These are phyloP conservation scores for Wickerhamiella dianesei DNA, from an alignment of 805 yeast species.

Conservation along the genomic window DNA sequence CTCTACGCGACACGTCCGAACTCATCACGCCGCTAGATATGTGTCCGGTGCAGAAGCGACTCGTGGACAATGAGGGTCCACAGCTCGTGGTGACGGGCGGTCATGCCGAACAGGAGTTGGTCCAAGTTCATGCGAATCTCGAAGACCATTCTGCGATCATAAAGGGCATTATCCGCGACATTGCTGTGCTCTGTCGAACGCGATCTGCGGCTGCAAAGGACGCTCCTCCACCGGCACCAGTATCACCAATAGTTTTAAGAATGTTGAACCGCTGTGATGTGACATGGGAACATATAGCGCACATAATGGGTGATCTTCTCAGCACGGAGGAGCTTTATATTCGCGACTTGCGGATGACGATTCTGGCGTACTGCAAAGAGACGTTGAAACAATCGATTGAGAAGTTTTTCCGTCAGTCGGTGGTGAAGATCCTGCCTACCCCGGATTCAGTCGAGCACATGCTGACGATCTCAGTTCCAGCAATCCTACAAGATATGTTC, in stretches of 20 bases:
- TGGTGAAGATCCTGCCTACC: slow-evolving; percentile 4
- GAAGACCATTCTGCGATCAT: not conserved
- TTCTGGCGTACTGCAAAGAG: not conserved
- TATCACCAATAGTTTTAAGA: not conserved
- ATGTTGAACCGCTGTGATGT: not conserved
- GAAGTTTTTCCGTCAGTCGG: slow-evolving; percentile 9
- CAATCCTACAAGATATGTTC: slow-evolving; percentile 11
- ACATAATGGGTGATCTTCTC: slow-evolving; percentile 2
- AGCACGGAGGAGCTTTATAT: slow-evolving; percentile 1
- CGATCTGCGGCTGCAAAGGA: not conserved
- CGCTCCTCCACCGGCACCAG: not conserved
- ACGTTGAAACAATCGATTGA: slow-evolving; percentile 1
- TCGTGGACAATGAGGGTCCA: slow-evolving; percentile 4
- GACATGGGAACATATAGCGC: not conserved
- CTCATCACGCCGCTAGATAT: slow-evolving; percentile 6
- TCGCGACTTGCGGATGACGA: not conserved
- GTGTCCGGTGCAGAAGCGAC: slow-evolving; percentile 2
- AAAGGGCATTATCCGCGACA: not conserved
- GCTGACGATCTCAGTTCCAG: slow-evolving; percentile 7
- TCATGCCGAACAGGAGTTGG: not conserved
- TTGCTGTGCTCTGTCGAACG: not conserved
- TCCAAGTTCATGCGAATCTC: not conserved
- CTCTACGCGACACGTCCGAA: not conserved
- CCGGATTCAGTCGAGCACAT: slow-evolving; percentile 10
- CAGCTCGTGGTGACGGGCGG: slow-evolving; percentile 5